A percentile compares a stretch with the other conserved stretches of the same genome.
phyloP scores from a whole-genome alignment of 1,139 yeast genomes.

The Pichia sp. region DNA sequence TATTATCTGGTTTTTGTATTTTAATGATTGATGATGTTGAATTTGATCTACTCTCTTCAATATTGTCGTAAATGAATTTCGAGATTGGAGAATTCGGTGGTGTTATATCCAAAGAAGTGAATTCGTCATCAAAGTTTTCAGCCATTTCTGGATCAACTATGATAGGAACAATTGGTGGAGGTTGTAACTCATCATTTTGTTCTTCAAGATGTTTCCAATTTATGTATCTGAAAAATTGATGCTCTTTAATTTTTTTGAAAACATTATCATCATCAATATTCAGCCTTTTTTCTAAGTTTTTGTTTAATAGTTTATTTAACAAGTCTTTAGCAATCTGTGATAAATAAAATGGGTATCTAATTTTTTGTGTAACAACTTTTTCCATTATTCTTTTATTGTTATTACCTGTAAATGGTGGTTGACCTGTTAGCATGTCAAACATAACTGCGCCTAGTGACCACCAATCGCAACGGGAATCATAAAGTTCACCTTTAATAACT shows the following conservation, averaged over 20 bases:
- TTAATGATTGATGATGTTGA: slow-evolving; percentile 28
- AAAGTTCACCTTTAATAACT: slow-evolving; percentile 71
- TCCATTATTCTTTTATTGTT: slow-evolving; percentile 79
- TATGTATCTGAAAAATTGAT: slow-evolving; percentile 74
- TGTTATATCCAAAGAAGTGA: slow-evolving; percentile 60
- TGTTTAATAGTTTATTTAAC: slow-evolving; percentile 61
- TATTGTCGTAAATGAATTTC: slow-evolving; percentile 21
- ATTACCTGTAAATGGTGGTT: slow-evolving; percentile 92
- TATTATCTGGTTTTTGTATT: slow-evolving; percentile 23
- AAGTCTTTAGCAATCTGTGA: slow-evolving; percentile 85
- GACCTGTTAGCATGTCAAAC: slow-evolving; percentile 81
- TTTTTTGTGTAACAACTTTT: slow-evolving; percentile 69
- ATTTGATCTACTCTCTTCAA: slow-evolving; percentile 27
- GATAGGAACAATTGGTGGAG: slow-evolving; percentile 88
- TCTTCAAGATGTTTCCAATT: slow-evolving; percentile 61
- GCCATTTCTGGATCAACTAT: slow-evolving; percentile 86
- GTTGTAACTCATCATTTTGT: slow-evolving; percentile 39
- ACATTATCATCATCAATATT: slow-evolving; percentile 48
- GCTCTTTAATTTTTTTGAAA: slow-evolving; percentile 52
- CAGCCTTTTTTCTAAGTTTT: slow-evolving; percentile 70
- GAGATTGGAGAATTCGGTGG: slow-evolving; percentile 30
- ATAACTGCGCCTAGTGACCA: slow-evolving; percentile 86
- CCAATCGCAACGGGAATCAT: slow-evolving; percentile 90
- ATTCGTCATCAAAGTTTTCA: slow-evolving; percentile 84
- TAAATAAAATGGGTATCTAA: slow-evolving; percentile 76